A percentile compares a stretch with the other conserved stretches of the same genome.
These are phyloP conservation scores for Lindgomyces ingoldianus DNA, from an alignment of 495 filamentous ascomycete genomes.

Conservation along the genomic window DNA sequence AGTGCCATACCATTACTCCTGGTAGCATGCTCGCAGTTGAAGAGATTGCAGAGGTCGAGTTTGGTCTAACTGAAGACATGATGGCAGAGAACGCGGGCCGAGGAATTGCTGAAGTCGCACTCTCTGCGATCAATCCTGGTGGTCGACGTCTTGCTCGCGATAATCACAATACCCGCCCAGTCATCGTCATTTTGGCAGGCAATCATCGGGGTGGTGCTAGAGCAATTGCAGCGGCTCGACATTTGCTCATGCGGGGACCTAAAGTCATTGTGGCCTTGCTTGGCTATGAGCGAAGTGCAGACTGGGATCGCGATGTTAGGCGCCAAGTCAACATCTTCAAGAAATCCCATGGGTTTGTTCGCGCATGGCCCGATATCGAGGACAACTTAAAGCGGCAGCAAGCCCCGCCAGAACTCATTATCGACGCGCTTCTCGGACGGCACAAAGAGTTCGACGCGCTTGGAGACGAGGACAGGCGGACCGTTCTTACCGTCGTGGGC, in stretches of 20 bases:
- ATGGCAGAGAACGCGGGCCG: slow-evolving; percentile 89
- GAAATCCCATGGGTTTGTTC: slow-evolving; percentile 52
- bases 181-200: slow-evolving; percentile 80
- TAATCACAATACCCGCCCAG: slow-evolving; percentile 54
- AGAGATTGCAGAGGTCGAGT: slow-evolving; percentile 77
- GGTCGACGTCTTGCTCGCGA: slow-evolving; percentile 45
- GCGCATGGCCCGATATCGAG: slow-evolving; percentile 43
- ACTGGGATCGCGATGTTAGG: slow-evolving; percentile 38
- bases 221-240: slow-evolving; percentile 80
- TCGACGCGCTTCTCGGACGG: slow-evolving; percentile 85
- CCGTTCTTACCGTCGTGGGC: slow-evolving; percentile 77
- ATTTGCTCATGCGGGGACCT: slow-evolving; percentile 77
- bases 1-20: slow-evolving; percentile 78
- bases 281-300: slow-evolving; percentile 63
- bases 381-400: slow-evolving; percentile 58
- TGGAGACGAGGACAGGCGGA: slow-evolving; percentile 75
- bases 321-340: slow-evolving; percentile 65
- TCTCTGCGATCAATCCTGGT: slow-evolving; percentile 55
- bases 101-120: slow-evolving; percentile 79
- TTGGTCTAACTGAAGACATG: slow-evolving; percentile 83
- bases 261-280: slow-evolving; percentile 81
- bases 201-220: slow-evolving; percentile 84
- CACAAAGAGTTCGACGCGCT: slow-evolving; percentile 83
- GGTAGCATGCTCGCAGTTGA: slow-evolving; percentile 88
- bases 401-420: slow-evolving; percentile 71